phyloP scores from a whole-genome alignment of 768 basidiomycete species.

The Podaxis sp. region DNA sequence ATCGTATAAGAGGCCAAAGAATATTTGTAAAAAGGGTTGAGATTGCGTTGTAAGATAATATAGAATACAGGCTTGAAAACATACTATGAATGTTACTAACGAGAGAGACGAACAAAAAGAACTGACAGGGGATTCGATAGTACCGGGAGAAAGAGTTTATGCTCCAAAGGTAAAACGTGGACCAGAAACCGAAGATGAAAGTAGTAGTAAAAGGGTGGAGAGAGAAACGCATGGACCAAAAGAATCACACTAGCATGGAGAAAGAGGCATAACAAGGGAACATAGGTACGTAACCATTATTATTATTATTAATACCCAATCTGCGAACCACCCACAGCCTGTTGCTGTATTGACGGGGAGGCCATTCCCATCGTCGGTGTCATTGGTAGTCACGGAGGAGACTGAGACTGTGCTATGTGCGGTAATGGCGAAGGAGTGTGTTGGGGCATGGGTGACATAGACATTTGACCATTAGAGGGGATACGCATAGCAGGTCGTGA shows the following conservation, averaged over 20 bases:
- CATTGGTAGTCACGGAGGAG: constrained; percentile 48
- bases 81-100: constrained; percentile 8
- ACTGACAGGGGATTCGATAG: constrained; percentile 9
- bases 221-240: background rate
- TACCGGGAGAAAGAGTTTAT: background rate
- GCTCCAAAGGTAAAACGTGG: background rate
- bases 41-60: constrained; percentile 15
- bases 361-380: constrained; percentile 52
- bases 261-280: background rate
- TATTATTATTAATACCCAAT: constrained; percentile 42
- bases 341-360: constrained; percentile 56
- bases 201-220: constrained; percentile 5
- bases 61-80: constrained; percentile 14
- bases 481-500: constrained; percentile 43
- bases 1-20: constrained; percentile 9
- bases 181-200: background rate
- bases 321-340: constrained; percentile 48
- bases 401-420: constrained; percentile 43
- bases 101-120: background rate
- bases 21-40: constrained; percentile 13
- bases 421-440: constrained; percentile 47
- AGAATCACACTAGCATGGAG: background rate
- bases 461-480: constrained; percentile 39
- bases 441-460: constrained; percentile 51
- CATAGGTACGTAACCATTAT: background rate